Base-by-base conservation (phyloP, 2,329 filamentous ascomycete species). In the Diaporthe destruens region DNA sequence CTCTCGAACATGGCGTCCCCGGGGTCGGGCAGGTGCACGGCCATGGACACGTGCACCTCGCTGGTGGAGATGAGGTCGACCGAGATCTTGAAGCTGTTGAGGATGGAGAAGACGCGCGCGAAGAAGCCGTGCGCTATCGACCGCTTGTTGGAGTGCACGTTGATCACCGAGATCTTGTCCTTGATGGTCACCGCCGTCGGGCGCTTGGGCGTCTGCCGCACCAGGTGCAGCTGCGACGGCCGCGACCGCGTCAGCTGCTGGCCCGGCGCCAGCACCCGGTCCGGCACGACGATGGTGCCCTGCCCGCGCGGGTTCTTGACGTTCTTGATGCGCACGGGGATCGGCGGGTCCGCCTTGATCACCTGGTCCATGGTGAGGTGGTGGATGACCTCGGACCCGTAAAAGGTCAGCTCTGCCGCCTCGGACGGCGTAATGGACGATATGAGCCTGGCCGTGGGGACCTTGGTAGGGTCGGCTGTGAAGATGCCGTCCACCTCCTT, bases 361-460 rank as follows among this genome's bases (percentile, higher is more conserved):
- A 92, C 91, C 83, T 98, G 96, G 84, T 98, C 96, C 95, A 99
- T 98, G 78, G 96, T 99, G 80, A 98, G 93, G 76, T 98, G 96
- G 81, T 99, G 96, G 77, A 99, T 99, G 80, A 99, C 96, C 82
- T 99, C 96, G 74, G 95, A 95, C 75, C 94, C 94, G 81, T 96
- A 96, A 79, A 96, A 96, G 1, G 96, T 98, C 84, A 99, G 86
- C 82, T 99, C 96, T 16, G 96, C 96, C 2, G 96, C 96, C 83
- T 99, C 96, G 12, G 94, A 93, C 0, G 96, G 96, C 4, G 96
- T 98, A 80, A 99, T 98, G 69, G 92, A 92, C 14, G 92, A 85
- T 56, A 99, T 88, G n/a, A 99, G 87, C 59, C 93, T 89, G n/a
- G 96, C 97, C 0, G 96, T 98, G 3, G 96, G 95, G 51, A 97